Evolutionary conservation across 2,329 filamentous ascomycete genomes (phyloP), one percentile per base, ranked within the genome.

Genomic region (Fusarium pilosicola): DNA sequence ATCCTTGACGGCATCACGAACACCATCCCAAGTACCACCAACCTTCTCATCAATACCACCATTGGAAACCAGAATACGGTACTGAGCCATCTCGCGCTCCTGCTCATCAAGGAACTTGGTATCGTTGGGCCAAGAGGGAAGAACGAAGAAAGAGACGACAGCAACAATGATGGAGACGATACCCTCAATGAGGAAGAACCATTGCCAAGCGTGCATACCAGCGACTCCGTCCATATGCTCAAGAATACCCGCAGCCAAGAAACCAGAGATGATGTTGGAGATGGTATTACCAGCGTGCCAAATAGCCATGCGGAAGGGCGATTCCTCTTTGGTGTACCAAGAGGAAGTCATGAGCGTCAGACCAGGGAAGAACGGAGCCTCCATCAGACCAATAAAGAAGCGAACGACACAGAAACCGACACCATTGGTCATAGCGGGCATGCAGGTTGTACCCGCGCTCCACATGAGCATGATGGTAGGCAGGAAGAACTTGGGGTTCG

Each of bases 221-320:
- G 79, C 71, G 30, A 81, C 62, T 2, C 81, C 77, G 3, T 85
- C 79, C 83, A 86, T 85, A 58, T 84, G 83, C 45, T 81, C 80
- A 1, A 86, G 75, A 10, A 86, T 83, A 15, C 80, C 84, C 13
- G 84, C 84, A 20, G 84, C 84, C 7, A 86, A 77, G 17, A 86
- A 81, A 12, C 84, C 84, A 1, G 84, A 85, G 62, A 86, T 79
- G 17, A 84, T 82, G 49, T 85, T 84, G 1, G 84, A 85, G 39
- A 86, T 83, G 9, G 82, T 83, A 51, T 84, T 85, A n/a, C 85
- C 85, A 6, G 83, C 84, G 71, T 85, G 85, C 79, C 85, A 83
- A 15, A 86, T 81, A 6, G 81, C 84, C 78, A 86, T 86, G 0
- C 85, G 80, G 26, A 83, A 80, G 0, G 84, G 84, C 6, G 81